Conservation (phyloP, 495 filamentous ascomycete genomes). For the Penicillium angulare region DNA sequence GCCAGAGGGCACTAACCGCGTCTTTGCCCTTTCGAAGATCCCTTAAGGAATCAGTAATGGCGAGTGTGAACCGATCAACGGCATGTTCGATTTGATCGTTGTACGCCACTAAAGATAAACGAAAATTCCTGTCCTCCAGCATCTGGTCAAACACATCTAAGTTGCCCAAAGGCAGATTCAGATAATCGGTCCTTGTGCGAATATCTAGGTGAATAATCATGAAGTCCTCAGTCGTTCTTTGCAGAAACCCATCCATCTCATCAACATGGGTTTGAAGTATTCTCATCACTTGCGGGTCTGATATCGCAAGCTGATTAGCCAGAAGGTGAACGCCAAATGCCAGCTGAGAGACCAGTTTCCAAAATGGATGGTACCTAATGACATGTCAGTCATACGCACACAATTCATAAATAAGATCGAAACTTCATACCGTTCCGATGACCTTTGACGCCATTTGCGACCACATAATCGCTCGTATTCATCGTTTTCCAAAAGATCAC, state of each 20-base stretch:
- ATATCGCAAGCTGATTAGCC: conserved; percentile 81
- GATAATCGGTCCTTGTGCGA: conserved; percentile 66
- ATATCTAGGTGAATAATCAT: conserved; percentile 76
- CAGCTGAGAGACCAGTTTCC: conserved; percentile 89
- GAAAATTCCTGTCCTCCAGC: conserved; percentile 80
- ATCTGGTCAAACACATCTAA: conserved; percentile 83
- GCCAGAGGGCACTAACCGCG: conserved; percentile 71
- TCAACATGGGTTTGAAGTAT: conserved; percentile 92
- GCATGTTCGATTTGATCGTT: conserved; percentile 93
- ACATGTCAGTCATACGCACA: neutral
- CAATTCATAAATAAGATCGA: neutral
- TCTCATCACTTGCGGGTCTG: conserved; percentile 77
- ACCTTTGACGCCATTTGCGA: conserved; percentile 69
- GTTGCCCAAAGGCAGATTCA: conserved; percentile 83
- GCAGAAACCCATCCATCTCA: conserved; percentile 87
- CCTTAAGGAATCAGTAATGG: conserved; percentile 70
- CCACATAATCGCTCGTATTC: conserved; percentile 64
- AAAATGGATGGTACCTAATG: conserved; percentile 71
- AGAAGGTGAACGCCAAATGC: conserved; percentile 90
- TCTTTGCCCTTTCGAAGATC: conserved; percentile 77
- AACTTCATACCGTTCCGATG: conserved; percentile 48
- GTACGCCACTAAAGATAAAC: conserved; percentile 74
- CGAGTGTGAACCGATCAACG: conserved; percentile 68
- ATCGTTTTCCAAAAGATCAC: conserved; percentile 63
- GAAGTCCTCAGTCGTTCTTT: conserved; percentile 82